phyloP scores from a whole-genome alignment of 2,329 filamentous ascomycete species.

The Penicillium sp. region DNA sequence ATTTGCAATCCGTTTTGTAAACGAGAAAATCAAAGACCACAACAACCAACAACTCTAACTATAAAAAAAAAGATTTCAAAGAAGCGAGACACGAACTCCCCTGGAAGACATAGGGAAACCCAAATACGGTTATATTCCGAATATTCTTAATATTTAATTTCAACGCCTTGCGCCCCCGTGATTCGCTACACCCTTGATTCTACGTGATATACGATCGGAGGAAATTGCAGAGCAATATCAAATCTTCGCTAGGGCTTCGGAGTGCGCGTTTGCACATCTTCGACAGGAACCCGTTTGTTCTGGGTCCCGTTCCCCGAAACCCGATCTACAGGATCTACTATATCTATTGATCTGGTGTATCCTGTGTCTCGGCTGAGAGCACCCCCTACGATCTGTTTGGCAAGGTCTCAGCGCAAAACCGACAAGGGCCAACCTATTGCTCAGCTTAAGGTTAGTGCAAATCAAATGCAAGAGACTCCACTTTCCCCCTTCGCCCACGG shows the following conservation, averaged over 20 bases:
- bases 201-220: neutral
- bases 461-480: conserved; percentile 12
- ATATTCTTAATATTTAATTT: conserved; percentile 29
- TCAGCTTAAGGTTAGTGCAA: conserved; percentile 32
- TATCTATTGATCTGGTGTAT: neutral
- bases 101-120: conserved; percentile 7
- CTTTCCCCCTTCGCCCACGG: conserved; percentile 28
- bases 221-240: neutral
- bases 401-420: conserved; percentile 18
- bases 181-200: conserved; percentile 15
- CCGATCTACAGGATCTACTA: neutral
- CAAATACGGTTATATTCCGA: conserved; percentile 17
- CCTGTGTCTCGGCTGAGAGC: conserved; percentile 22
- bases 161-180: conserved; percentile 18
- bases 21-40: conserved; percentile 2
- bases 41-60: neutral
- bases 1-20: neutral
- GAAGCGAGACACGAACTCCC: neutral
- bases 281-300: conserved; percentile 3
- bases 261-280: conserved; percentile 18
- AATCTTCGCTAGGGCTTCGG: conserved; percentile 2
- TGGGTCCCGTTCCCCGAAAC: neutral
- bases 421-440: conserved; percentile 6
- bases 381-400: conserved; percentile 15
- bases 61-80: neutral